phyloP scores from a whole-genome alignment of 345 rosid genomes.

The Bretschneidera sinensis region DNA sequence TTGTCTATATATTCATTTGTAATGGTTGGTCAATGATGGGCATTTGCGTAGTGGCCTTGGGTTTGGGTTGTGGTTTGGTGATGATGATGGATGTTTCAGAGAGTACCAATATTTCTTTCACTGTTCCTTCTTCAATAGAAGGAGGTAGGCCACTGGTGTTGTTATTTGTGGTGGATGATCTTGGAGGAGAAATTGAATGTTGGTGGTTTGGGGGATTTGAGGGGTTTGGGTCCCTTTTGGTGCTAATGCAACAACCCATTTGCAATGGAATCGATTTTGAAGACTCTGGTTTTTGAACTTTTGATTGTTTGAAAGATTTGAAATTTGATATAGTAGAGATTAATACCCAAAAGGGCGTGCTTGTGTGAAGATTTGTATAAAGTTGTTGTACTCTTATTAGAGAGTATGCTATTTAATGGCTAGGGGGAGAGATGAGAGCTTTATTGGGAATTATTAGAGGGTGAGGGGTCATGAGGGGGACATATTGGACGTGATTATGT shows the following conservation, averaged over 20 bases:
- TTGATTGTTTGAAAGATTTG: not conserved
- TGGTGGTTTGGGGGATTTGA: constrained; percentile 6
- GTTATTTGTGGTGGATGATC: not conserved
- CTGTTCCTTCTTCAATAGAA: constrained; percentile 56
- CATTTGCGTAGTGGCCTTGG: constrained; percentile 16
- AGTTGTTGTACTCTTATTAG: no score
- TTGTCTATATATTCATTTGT: no score
- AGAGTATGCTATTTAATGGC: no score
- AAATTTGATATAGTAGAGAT: no score
- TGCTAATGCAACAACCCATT: constrained; percentile 67
- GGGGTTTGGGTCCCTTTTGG: constrained; percentile 19
- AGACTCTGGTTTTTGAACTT: no score
- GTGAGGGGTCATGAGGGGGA: not conserved
- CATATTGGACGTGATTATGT: not conserved
- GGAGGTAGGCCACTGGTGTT: constrained; percentile 16
- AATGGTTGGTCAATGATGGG: not conserved
- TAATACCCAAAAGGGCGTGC: no score
- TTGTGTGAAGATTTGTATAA: not conserved
- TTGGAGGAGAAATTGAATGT: constrained; percentile 20
- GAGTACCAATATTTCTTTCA: constrained; percentile 57
- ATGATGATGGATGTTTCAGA: constrained; percentile 43
- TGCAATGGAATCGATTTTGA: not conserved
- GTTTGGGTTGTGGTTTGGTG: constrained; percentile 9
- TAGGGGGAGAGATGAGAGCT: not conserved
- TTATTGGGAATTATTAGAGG: not conserved